Evolutionary conservation across 2,329 filamentous ascomycete genomes (phyloP), one percentile per base, ranked within the genome.

Genomic region (Septoria linicola): DNA sequence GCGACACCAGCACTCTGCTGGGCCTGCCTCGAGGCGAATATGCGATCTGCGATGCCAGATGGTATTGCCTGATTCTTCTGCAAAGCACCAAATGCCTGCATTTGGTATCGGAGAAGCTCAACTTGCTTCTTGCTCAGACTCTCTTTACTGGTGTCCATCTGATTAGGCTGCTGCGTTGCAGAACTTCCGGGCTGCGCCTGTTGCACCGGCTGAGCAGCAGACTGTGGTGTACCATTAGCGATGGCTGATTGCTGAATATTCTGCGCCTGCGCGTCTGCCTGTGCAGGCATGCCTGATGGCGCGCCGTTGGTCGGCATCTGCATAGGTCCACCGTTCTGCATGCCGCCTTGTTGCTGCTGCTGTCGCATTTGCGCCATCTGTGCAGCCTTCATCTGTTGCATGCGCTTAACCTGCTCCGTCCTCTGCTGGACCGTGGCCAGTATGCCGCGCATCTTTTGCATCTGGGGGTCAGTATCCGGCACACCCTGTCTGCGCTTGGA

Each of bases 401-500:
- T 76, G 53, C 80, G 78, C 61, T 81, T 80, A 27, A 67, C 44
- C 48, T 68, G 57, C 41, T 69, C 61, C 60, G 65, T 62, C 62
- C 68, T 57, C 57, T 69, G 63, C 61, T 89, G 86, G 48, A 96
- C 81, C 61, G 79, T 83, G 31, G 81, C 70, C 56, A 96, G 79
- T 54, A 95, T 83, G 55, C 87, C 83, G 47, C 89, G 85, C 25
- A 84, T 81, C 72, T 93, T 95, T 64, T 92, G 80, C 65, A 86
- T 91, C 68, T 97, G 91, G 39, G 92, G 92, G 65, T 97, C 90
- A 50, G 80, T 86, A 50, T 84, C 80, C 34, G 88, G 82, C 19
- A 95, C 85, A 61, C 91, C 91, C 63, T 85, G 80, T 49, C 88
- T 81, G 72, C 92, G 93, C 87, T 97, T 90, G 69, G 88, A 83